phyloP scores from a whole-genome alignment of 2,329 filamentous ascomycete species.

The Xylariaceae sp. region DNA sequence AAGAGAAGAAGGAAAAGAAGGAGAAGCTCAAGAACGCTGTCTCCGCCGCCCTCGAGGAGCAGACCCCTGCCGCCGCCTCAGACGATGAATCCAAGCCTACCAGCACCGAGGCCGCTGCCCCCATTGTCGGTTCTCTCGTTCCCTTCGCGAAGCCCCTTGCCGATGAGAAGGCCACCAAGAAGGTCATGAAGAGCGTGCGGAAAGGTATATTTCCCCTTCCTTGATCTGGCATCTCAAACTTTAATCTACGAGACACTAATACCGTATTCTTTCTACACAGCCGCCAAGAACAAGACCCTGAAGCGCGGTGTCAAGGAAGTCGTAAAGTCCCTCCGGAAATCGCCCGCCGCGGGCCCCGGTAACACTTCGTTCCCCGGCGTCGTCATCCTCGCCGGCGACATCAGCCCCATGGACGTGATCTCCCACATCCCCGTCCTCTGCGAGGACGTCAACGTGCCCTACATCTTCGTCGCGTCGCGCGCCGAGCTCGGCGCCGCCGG shows the following conservation, averaged over 20 bases:
- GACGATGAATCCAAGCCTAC: slow-evolving; percentile 18
- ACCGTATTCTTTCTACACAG: slow-evolving; percentile 42
- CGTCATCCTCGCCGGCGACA: slow-evolving; percentile 92
- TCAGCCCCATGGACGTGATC: slow-evolving; percentile 98
- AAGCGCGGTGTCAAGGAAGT: slow-evolving; percentile 99
- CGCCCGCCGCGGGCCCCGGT: slow-evolving; percentile 61
- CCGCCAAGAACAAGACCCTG: slow-evolving; percentile 89
- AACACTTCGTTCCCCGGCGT: slow-evolving; percentile 63
- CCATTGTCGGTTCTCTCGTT: slow-evolving; percentile 58
- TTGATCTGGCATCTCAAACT: background rate
- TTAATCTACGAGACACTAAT: slow-evolving; percentile 22
- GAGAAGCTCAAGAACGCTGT: slow-evolving; percentile 60
- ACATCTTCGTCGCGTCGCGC: slow-evolving; percentile 88
- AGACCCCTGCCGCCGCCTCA: slow-evolving; percentile 49
- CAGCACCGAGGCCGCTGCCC: slow-evolving; percentile 38
- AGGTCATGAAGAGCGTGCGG: slow-evolving; percentile 52
- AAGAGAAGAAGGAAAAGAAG: slow-evolving; percentile 61
- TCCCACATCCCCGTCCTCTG: slow-evolving; percentile 95
- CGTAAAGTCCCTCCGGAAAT: slow-evolving; percentile 96
- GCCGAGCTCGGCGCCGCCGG: slow-evolving; percentile 91
- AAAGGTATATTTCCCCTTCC: slow-evolving; percentile 42
- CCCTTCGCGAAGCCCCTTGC: slow-evolving; percentile 79
- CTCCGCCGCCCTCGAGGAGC: slow-evolving; percentile 57
- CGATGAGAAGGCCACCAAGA: slow-evolving; percentile 69
- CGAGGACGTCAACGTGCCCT: slow-evolving; percentile 96